Base-by-base conservation (phyloP, 2,329 filamentous ascomycete genomes). In the Ceratocystis albifundus region DNA sequence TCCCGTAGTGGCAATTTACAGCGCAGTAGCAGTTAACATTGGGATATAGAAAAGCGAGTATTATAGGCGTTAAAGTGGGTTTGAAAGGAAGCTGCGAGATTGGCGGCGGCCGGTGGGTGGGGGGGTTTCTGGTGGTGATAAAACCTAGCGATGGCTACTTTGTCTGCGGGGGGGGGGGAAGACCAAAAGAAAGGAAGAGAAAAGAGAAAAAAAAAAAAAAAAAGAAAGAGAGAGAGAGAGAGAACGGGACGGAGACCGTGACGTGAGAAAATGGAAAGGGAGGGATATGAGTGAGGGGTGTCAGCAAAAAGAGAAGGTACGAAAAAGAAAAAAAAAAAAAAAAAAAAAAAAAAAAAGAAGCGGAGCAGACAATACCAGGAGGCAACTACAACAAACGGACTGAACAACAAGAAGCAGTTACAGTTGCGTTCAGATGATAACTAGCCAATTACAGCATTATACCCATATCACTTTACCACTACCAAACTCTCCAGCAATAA, bases 1-100 rank as follows among this genome's bases (percentile, higher is more conserved):
- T 80, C 84, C 85, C 86, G 86, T 85, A 91, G 88, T 87, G 86
- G 85, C 83, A 79, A 84, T 90, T 92, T 91, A 95, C 88, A 93
- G 89, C 88, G 88, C 87, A 89, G 85, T 87, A 87, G 48, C 20
- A 45, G 46, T 25, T 6, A 45, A 50, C 61, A 63, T 63, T 48
- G 44, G 61, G 61, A 48, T 45, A 45, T 63, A 88, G 80, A 82
- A 87, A 85, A 86, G 81, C 84, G 84, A 84, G 84, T 83, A 86
- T 87, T 76, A 71, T 65, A 65, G 45, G 22, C 78, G 73, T 81
- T 80, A 88, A 85, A 87, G 88, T 86, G 81, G 86, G 87, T 86
- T 84, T 83, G 80, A 22, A 57, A 46, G 63, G 44, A 74, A 64
- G 28, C 41, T 62, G 12, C 45, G 36, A 62, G 32, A 44, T 44